A percentile compares a stretch with the other conserved stretches of the same genome.
Conservation (phyloP, 768 basidiomycete genomes). For the Psilocybe tampanensis region DNA sequence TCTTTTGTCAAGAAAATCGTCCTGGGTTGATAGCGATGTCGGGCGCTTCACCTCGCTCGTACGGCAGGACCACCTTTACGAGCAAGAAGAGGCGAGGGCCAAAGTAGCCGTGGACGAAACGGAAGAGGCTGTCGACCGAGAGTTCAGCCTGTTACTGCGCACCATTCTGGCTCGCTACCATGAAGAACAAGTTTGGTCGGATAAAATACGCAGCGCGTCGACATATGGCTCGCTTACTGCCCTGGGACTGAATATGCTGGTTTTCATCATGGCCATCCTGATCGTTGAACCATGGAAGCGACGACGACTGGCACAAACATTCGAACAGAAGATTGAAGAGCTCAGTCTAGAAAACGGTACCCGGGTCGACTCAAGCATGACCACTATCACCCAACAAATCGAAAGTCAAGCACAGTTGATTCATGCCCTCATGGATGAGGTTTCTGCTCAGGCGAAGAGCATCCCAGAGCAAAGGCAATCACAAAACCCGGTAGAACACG, state of each 20-base stretch:
- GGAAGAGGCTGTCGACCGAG: constrained; percentile 83
- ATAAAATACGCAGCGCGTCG: constrained; percentile 95
- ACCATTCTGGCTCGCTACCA: constrained; percentile 91
- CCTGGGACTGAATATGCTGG: constrained; percentile 83
- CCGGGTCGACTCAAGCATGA: constrained; percentile 50
- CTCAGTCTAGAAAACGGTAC: constrained; percentile 57
- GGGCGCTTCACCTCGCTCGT: constrained; percentile 87
- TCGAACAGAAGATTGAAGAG: constrained; percentile 82
- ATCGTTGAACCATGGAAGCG: constrained; percentile 98
- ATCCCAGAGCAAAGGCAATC: not conserved
- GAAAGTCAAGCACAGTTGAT: constrained; percentile 44
- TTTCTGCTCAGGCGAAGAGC: constrained; percentile 12
- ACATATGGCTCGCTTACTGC: constrained; percentile 91
- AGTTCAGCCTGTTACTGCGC: constrained; percentile 87
- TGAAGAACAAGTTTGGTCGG: constrained; percentile 99
- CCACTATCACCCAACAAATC: constrained; percentile 49
- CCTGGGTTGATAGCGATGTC: constrained; percentile 92
- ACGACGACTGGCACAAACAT: constrained; percentile 79
- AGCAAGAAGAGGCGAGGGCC: constrained; percentile 74
- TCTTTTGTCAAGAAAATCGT: constrained; percentile 88
- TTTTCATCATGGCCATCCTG: constrained; percentile 88
- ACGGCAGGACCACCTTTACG: constrained; percentile 84
- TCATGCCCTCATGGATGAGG: constrained; percentile 25
- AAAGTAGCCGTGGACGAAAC: constrained; percentile 67
- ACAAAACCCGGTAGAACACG: not conserved